Percentiles rank a stretch among this genome's conserved stretches.
Conservation (phyloP, 2,329 filamentous ascomycete genomes). For the Fusarium siculi region DNA sequence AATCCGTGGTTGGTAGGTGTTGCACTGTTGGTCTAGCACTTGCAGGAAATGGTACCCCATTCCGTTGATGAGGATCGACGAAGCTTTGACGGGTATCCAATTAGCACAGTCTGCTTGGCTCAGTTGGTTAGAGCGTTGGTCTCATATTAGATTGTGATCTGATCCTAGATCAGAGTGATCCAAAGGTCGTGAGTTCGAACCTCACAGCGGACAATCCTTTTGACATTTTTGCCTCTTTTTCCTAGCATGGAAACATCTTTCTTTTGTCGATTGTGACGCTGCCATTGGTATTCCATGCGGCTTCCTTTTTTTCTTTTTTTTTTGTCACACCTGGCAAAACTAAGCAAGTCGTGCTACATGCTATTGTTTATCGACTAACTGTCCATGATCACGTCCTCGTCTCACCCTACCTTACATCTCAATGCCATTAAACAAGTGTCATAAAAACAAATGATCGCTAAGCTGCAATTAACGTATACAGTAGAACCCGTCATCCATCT, state of each 20-base stretch:
- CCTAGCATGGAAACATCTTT: accelerated
- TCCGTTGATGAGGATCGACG: accelerated
- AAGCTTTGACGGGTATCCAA: accelerated
- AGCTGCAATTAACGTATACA: neutral
- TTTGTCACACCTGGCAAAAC: accelerated
- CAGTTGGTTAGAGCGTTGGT: constrained; percentile 33
- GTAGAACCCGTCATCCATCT: accelerated
- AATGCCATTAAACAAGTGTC: neutral
- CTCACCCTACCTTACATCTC: too few species aligned
- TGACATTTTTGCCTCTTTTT: neutral
- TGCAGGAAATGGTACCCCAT: accelerated
- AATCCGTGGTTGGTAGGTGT: neutral
- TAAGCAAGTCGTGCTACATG: neutral
- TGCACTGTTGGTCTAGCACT: too few species aligned
- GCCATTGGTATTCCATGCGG: neutral
- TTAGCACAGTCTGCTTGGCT: constrained; percentile 19
- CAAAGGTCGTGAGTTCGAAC: constrained; percentile 39
- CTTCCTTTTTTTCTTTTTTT: too few species aligned
- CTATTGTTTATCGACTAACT: neutral
- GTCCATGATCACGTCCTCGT: accelerated
- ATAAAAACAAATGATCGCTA: neutral
- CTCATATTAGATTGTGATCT: constrained; percentile 25
- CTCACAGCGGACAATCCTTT: constrained; percentile 26
- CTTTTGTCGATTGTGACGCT: neutral
- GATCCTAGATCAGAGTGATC: constrained; percentile 20